A percentile compares a stretch with the other conserved stretches of the same genome.
Evolutionary conservation across 345 rosid genomes (phyloP).

Genomic region (Iberis pinnata): DNA sequence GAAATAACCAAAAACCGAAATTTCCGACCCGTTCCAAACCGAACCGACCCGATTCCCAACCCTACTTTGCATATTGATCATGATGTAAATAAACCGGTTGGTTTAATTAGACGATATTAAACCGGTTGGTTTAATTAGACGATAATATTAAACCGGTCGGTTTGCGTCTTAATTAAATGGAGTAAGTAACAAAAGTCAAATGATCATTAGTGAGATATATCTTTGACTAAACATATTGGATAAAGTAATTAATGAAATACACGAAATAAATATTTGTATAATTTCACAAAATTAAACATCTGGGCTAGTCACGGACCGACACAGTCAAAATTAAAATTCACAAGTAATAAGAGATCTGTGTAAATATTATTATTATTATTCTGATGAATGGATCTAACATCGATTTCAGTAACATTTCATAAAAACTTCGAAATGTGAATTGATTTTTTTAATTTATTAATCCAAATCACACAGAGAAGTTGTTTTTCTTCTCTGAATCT

Average conservation of each 20-base stretch:
- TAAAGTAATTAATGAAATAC: no score
- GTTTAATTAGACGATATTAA: conserved; percentile 1
- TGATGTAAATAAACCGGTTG: conserved; percentile 11
- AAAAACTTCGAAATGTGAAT: conserved; percentile 11
- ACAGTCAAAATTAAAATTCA: conserved; percentile 8
- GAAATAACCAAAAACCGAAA: no score
- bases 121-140: neutral
- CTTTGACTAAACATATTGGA: no score
- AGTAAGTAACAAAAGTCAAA: conserved; percentile 16
- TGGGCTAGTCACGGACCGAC: conserved; percentile 26
- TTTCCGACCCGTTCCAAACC: no score
- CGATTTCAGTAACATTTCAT: neutral
- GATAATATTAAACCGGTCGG: neutral
- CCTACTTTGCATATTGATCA: no score
- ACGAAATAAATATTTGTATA: no score
- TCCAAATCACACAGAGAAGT: no score
- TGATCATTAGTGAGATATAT: neutral
- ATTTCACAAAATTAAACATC: neutral
- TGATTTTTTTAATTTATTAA: no score
- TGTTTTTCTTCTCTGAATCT: no score
- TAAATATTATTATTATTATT: conserved; percentile 13
- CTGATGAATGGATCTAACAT: conserved; percentile 22
- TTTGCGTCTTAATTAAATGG: neutral
- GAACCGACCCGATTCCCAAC: no score
- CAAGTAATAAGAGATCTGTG: conserved; percentile 21